Percentiles rank a stretch among this genome's conserved stretches.
Evolutionary conservation across 164 flowering plant species (phyloP).

Genomic region (Protea cynaroides): DNA sequence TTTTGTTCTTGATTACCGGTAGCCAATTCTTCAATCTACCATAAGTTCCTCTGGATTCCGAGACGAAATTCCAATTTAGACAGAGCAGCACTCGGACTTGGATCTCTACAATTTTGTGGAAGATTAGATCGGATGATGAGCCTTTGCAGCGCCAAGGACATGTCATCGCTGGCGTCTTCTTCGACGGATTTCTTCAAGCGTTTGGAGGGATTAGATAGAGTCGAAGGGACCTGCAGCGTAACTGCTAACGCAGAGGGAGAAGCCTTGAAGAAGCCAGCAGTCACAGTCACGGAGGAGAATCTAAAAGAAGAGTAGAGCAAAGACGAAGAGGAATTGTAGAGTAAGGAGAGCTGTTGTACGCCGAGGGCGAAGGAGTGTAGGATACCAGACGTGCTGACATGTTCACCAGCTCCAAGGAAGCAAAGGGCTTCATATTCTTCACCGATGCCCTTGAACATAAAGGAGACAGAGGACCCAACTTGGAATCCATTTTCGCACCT

Average conservation of each 20-base stretch:
- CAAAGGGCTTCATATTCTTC: not conserved
- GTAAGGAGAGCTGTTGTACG: constrained; percentile 7
- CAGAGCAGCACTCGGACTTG: no score
- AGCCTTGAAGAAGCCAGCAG: no score
- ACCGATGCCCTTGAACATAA: not conserved
- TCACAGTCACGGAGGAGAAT: not conserved
- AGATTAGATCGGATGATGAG: constrained; percentile 1
- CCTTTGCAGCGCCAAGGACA: constrained; percentile 7
- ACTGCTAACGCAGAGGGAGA: not conserved
- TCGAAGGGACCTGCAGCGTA: not conserved
- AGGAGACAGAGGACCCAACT: not conserved
- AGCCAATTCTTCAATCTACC: no score
- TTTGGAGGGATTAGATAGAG: not conserved
- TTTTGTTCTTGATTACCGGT: no score
- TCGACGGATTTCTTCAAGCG: constrained; percentile 1
- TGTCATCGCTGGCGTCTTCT: not conserved
- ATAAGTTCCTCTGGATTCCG: no score
- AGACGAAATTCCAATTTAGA: no score
- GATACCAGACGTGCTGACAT: constrained; percentile 16
- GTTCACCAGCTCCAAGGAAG: constrained; percentile 19
- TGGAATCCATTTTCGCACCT: no score
- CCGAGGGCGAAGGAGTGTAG: constrained; percentile 11
- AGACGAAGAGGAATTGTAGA: not conserved
- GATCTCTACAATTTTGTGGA: no score
- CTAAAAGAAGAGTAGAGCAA: no score